Percentiles rank a stretch among this genome's conserved stretches.
Conservation (phyloP, 441 rosid species). For the Gossypium gossypioides region DNA sequence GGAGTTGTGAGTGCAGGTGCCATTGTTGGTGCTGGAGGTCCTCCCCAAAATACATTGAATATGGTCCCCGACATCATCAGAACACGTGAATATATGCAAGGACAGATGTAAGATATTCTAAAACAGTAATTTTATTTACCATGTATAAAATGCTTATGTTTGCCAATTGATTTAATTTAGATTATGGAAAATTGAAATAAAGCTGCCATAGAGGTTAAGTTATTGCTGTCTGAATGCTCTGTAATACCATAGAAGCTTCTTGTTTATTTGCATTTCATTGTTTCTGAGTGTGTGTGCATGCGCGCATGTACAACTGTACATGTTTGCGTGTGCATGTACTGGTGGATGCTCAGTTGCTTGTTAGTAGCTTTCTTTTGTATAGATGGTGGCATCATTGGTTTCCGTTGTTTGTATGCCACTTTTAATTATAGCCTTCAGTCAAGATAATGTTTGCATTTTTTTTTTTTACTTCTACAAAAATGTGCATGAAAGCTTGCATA, state of each 20-base stretch:
- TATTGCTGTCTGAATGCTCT: background rate
- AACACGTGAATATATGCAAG: constrained; percentile 41
- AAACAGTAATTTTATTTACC: background rate
- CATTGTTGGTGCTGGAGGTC: constrained; percentile 22
- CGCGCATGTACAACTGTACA: background rate
- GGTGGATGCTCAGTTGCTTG: background rate
- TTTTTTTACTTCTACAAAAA: background rate
- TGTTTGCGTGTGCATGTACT: background rate
- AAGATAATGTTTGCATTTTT: background rate
- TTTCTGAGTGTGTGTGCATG: background rate
- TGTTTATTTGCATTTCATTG: background rate
- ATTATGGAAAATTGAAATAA: background rate
- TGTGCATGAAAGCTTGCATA: background rate
- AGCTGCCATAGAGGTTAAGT: background rate
- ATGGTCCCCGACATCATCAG: constrained; percentile 34
- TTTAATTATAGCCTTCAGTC: background rate
- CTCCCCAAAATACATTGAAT: constrained; percentile 22
- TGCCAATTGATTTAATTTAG: constrained; percentile 11
- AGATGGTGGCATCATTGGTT: background rate
- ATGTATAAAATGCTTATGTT: background rate
- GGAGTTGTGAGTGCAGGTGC: constrained; percentile 20
- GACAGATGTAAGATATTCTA: constrained; percentile 51
- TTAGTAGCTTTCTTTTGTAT: background rate
- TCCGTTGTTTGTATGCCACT: background rate
- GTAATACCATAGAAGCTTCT: background rate